A percentile compares a stretch with the other conserved stretches of the same genome.
These are phyloP conservation scores for Phytophthora pinifolia DNA, from an alignment of 352 stramenopile species.

Conservation along the genomic window DNA sequence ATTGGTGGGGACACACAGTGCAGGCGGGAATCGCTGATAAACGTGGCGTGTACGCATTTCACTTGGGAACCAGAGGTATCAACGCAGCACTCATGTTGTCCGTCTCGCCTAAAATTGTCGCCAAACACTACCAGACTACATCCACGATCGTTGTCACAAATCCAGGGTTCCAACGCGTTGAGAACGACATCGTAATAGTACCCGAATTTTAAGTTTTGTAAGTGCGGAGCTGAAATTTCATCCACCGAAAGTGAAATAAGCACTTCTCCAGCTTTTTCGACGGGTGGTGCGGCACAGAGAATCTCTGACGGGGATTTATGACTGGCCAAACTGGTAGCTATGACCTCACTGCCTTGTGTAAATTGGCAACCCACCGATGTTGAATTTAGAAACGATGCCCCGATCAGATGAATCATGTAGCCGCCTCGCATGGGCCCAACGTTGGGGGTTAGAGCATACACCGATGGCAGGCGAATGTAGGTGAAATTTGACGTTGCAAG, in stretches of 20 bases:
- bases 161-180: slow-evolving; percentile 42
- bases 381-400: slow-evolving; percentile 26
- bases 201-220: slow-evolving; percentile 28
- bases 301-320: slow-evolving; percentile 27
- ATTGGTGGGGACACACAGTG: slow-evolving; percentile 34
- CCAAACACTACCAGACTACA: slow-evolving; percentile 21
- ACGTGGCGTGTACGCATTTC: slow-evolving; percentile 25
- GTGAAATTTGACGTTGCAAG: slow-evolving; percentile 33
- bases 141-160: slow-evolving; percentile 48
- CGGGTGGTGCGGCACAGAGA: slow-evolving; percentile 26
- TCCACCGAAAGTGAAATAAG: slow-evolving; percentile 33
- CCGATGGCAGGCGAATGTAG: slow-evolving; percentile 45
- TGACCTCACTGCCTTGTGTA: slow-evolving; percentile 3
- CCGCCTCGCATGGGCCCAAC: slow-evolving; percentile 32
- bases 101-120: slow-evolving; percentile 36
- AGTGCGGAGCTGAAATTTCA: slow-evolving; percentile 22
- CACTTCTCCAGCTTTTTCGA: slow-evolving; percentile 10
- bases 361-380: slow-evolving; percentile 38
- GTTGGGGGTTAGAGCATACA: slow-evolving; percentile 47
- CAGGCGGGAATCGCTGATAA: slow-evolving; percentile 37
- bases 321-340: not conserved
- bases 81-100: slow-evolving; percentile 62
- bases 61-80: not conserved
- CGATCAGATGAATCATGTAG: slow-evolving; percentile 37
- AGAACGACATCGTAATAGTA: slow-evolving; percentile 39